Base-by-base conservation (phyloP, 805 yeast genomes). In the Lipomyces yamadae region DNA sequence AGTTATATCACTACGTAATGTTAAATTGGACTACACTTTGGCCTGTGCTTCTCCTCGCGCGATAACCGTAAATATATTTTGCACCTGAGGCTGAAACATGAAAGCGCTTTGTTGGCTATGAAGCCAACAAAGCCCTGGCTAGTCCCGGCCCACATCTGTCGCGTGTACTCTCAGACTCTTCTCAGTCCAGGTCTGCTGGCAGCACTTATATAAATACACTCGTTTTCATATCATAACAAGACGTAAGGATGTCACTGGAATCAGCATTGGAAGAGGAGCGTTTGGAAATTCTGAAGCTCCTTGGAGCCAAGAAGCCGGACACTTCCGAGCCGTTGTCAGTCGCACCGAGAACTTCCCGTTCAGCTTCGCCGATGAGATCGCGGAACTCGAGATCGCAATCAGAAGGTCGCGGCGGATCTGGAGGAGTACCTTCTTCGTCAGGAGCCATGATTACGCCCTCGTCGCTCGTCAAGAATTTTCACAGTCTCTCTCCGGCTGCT, bases 241-340 rank as follows among this genome's bases (percentile, higher is more conserved):
- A 37, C 8, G 48, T 6, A 11, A 52, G 55, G 30, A 72, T 72
- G 74, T 72, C 74, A 6, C 61, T 72, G 7, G 74, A 72, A 59
- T 60, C 74, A 15, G 74, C 74, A 8, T 58, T 72, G 4, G 74
- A 72, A 61, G 74, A 72, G 61, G 74, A 72, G 67, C 66, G 74
- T 11, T 68, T 72, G n/a, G 74, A 72, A 60, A 72, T 72, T 45
- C 66, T 72, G 11, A 70, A 72, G 67, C 66, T 72, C 1, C 68
- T 72, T 32, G 62, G 69, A 15, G 54, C 53, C 32, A 39, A 56
- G 18, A 56, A 64, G 30, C 61, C 65, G 33, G 32, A 32, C 15
- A n/a, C 55, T 11, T 5, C 30, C 10, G 34, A 29, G 34, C 58
- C 60, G 13, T 54, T 62, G 4, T 61, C 65, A 2, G 54, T n/a